Evolutionary conservation across 2,329 filamentous ascomycete species (phyloP), one percentile per base, ranked within the genome.

Genomic region (Pseudogymnoascus sp.): DNA sequence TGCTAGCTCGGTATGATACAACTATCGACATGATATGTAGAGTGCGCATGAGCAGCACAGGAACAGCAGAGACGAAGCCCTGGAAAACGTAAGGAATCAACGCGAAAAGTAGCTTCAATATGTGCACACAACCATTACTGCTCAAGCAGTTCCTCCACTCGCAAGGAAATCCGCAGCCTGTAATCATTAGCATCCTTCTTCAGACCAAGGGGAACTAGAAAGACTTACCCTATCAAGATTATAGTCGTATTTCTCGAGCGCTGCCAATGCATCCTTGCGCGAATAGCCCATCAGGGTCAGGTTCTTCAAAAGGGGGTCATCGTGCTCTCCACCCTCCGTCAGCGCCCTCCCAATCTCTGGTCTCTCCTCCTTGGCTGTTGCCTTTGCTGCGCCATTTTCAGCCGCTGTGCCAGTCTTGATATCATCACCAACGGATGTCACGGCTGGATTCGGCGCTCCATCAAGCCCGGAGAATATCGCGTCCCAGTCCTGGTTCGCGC

Each of bases 161-260:
- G 72, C 72, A 66, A 74, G 70, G 66, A 66, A 73, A 65, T 74
- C 71, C 42, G 72, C 72, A 68, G 72, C 72, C 72, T 74, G 35
- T 61, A 26, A 66, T 63, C 67, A 29, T 21, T 63, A 62, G 37
- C 29, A 42, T 59, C 10, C 8, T 5, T 10, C n/a, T 33, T 21
- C n/a, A 56, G 13, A 7, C 33, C 16, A 56, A 56, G 2, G 33
- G 4, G 6, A 10, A 56, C 5, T 24, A 59, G 37, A 66, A 16
- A 14, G 64, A 79, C 86, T 78, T 78, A 96, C 93, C 85, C 90
- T 91, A 76, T 96, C 92, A 73, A 97, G 82, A 75, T 97, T 95
- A 77, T 97, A 97, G 77, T 97, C 92, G 74, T 90, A 96, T 75
- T 93, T 93, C 80, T 97, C 93, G 73, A 97, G 78, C 24, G 95